A percentile compares a stretch with the other conserved stretches of the same genome.
phyloP scores from a whole-genome alignment of 2,329 filamentous ascomycete species.

The Pezicula rhizophila region DNA sequence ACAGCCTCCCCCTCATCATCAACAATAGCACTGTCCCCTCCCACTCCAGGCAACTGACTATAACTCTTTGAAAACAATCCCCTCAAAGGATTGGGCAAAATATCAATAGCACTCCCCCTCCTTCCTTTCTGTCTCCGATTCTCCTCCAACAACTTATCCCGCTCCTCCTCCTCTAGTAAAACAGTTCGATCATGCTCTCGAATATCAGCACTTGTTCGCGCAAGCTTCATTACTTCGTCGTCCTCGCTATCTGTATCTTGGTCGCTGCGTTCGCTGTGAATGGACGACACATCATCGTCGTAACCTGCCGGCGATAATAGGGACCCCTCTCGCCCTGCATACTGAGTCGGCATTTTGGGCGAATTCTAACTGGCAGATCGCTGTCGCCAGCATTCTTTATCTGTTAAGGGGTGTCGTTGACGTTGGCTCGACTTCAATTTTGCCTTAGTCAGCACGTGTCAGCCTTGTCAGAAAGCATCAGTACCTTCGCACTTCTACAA shows the following conservation, averaged over 20 bases:
- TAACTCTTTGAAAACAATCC: constrained; percentile 28
- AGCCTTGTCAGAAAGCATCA: too few relatives aligned
- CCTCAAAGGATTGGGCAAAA: constrained; percentile 32
- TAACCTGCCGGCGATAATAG: constrained; percentile 23
- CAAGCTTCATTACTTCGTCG: constrained; percentile 59
- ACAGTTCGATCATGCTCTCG: constrained; percentile 64
- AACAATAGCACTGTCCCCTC: not conserved
- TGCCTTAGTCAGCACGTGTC: too few relatives aligned
- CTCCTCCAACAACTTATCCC: constrained; percentile 52
- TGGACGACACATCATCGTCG: constrained; percentile 53
- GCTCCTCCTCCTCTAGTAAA: constrained; percentile 70
- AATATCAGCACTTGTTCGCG: constrained; percentile 64
- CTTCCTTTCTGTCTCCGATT: constrained; percentile 40
- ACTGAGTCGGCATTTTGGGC: constrained; percentile 7
- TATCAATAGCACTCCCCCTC: constrained; percentile 16
- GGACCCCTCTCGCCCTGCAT: constrained; percentile 12
- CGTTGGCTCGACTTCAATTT: too few relatives aligned
- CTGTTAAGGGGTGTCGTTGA: too few relatives aligned
- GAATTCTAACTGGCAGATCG: too few relatives aligned
- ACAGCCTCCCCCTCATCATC: constrained; percentile 4
- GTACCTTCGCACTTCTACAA: too few relatives aligned
- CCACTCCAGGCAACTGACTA: constrained; percentile 26
- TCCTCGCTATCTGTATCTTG: constrained; percentile 74
- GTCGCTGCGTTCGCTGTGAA: constrained; percentile 57
- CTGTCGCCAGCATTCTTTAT: too few relatives aligned